These are phyloP conservation scores for Tetrastigma voinierianum DNA, from an alignment of 164 flowering plant genomes.

Conservation along the genomic window DNA sequence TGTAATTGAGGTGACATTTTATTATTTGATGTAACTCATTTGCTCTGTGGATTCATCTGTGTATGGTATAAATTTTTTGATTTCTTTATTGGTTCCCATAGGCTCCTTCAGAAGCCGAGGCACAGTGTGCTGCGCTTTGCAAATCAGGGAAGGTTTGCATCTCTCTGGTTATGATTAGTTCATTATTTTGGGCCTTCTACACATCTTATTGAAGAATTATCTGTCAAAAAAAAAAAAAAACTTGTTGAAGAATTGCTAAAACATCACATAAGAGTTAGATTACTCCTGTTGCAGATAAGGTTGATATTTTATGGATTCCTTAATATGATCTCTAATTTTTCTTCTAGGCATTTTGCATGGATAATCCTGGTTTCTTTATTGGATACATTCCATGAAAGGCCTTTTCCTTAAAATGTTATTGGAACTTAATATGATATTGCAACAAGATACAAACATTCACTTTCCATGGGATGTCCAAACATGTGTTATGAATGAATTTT, in stretches of 20 bases:
- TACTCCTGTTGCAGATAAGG: too few relatives aligned
- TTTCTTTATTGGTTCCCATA: slow-evolving; percentile 19
- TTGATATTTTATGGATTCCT: too few relatives aligned
- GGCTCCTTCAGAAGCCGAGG: slow-evolving; percentile 99
- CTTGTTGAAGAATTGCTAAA: too few relatives aligned
- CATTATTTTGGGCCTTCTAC: not conserved
- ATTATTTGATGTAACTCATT: slow-evolving; percentile 5
- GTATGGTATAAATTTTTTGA: not conserved
- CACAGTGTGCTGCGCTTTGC: slow-evolving; percentile 97
- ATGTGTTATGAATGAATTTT: not conserved
- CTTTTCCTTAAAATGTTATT: too few relatives aligned
- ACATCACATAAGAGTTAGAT: too few relatives aligned
- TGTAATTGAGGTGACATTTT: slow-evolving; percentile 76
- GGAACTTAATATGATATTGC: not conserved
- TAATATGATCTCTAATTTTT: too few relatives aligned
- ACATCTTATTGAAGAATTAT: not conserved
- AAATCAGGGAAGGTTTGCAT: slow-evolving; percentile 71
- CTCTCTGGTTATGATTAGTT: slow-evolving; percentile 7
- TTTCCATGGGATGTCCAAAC: not conserved
- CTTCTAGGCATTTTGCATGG: too few relatives aligned
- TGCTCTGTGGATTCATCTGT: not conserved
- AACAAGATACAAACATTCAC: not conserved
- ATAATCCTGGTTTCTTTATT: too few relatives aligned
- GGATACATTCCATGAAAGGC: too few relatives aligned
- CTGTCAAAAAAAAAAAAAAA: too few relatives aligned